phyloP scores from a whole-genome alignment of 768 basidiomycete genomes.

The Pholiota microspora region DNA sequence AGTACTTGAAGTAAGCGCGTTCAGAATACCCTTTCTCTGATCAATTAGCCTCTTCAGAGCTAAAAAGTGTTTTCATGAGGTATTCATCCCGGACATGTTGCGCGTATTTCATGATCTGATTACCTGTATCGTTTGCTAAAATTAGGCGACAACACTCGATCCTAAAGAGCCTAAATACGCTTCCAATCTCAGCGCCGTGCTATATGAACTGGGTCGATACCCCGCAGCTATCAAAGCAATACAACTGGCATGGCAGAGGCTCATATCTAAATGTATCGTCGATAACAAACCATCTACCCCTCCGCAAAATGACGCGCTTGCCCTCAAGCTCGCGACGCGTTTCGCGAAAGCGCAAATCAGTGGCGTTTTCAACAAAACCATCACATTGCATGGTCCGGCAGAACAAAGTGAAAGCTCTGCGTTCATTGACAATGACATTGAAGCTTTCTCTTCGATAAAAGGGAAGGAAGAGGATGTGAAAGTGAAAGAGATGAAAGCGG shows the following conservation, averaged over 20 bases:
- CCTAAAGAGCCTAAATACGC: conserved; percentile 18
- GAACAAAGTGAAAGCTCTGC: not conserved
- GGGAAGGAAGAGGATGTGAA: conserved; percentile 5
- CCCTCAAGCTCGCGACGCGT: conserved; percentile 17
- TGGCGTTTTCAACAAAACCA: conserved; percentile 2
- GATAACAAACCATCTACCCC: not conserved
- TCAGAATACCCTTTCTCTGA: not conserved
- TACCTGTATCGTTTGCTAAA: too few relatives aligned
- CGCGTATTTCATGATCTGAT: too few relatives aligned
- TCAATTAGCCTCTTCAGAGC: not conserved
- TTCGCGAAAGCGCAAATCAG: conserved; percentile 14
- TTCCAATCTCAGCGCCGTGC: conserved; percentile 22
- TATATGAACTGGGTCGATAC: conserved; percentile 20
- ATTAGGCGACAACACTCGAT: conserved; percentile 17
- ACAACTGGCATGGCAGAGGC: conserved; percentile 8
- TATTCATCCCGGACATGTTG: too few relatives aligned
- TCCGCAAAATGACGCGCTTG: conserved; percentile 2
- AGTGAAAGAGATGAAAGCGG: conserved; percentile 12
- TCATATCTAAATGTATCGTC: not conserved
- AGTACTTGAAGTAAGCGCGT: conserved; percentile 3
- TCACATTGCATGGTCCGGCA: conserved; percentile 5
- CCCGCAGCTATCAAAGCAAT: conserved; percentile 10
- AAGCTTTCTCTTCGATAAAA: not conserved
- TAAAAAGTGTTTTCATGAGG: not conserved
- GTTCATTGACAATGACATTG: conserved; percentile 8